These are phyloP conservation scores for Colletotrichum spinosum DNA, from an alignment of 2,329 filamentous ascomycete genomes.

Conservation along the genomic window DNA sequence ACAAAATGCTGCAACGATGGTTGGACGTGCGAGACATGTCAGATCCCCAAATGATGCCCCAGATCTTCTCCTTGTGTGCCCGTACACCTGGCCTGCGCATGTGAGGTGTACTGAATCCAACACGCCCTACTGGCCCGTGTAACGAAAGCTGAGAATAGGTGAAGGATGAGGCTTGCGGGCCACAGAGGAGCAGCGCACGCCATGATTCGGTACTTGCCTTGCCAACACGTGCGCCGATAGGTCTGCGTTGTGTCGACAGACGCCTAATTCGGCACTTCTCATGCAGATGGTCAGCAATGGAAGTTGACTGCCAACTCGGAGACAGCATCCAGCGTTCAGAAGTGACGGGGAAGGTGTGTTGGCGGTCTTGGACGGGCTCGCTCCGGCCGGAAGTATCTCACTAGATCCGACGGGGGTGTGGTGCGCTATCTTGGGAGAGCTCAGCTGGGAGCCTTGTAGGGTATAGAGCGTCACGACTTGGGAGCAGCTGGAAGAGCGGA, in stretches of 20 bases:
- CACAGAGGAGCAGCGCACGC: slow-evolving; percentile 3
- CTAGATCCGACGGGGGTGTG: neutral
- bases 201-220: slow-evolving; percentile 20
- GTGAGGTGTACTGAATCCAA: slow-evolving; percentile 11
- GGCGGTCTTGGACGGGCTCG: neutral
- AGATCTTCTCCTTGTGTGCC: slow-evolving; percentile 11
- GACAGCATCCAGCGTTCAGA: slow-evolving; percentile 17
- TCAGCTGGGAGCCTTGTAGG: slow-evolving; percentile 12
- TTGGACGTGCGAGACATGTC: slow-evolving; percentile 16
- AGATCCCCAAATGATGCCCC: slow-evolving; percentile 30
- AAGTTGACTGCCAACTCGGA: slow-evolving; percentile 13
- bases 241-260: slow-evolving; percentile 13
- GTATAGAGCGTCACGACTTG: neutral
- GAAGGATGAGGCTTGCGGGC: slow-evolving; percentile 33
- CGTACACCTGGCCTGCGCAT: slow-evolving; percentile 20
- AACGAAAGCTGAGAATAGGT: slow-evolving; percentile 26
- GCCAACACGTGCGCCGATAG: slow-evolving; percentile 9
- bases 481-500: neutral
- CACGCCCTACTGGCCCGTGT: slow-evolving; percentile 15
- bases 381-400: slow-evolving; percentile 18
- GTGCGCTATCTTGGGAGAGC: neutral
- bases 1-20: slow-evolving; percentile 17
- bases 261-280: slow-evolving; percentile 18
- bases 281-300: slow-evolving; percentile 27
- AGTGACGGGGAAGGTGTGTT: slow-evolving; percentile 15